Evolutionary conservation across 139 green algal genomes (phyloP), one percentile per base, ranked within the genome.

Genomic region (Desmodesmus armatus): DNA sequence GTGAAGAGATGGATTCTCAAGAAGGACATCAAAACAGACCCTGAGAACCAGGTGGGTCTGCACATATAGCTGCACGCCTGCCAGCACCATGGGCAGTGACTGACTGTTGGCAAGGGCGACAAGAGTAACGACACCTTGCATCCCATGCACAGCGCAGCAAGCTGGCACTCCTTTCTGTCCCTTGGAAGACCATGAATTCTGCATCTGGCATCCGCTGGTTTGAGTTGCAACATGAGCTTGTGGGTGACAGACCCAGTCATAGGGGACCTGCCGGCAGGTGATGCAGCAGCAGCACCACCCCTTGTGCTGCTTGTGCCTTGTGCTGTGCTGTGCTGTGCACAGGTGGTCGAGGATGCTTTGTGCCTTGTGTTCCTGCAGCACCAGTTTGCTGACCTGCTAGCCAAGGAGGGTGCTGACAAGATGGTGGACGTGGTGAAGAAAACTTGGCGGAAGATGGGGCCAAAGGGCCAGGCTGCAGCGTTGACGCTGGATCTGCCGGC

Each of bases 371-470:
- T 93, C 72, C 49, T 93, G 86, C 44, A 93, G 85, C 82, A 88
- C 44, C 90, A 93, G 84, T 91, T 92, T 40, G 65, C 84, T 3
- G 90, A 91, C 29, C 87, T 93, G 44, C 35, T 82, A 21, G 27
- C 51, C 15, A 91, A 93, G 72, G 78, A 87, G 55, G 80, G 67
- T 0, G 37, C 66, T 29, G 87, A 90, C 41, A 89, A 89, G 84
- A 93, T 93, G 86, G 82, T 93, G 37, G 84, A 91, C 86, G 91
- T 93, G 51, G 58, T 93, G 53, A 77, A 58, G 27, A 93, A 93
- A 86, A 88, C 82, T 35, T 91, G 83, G 87, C 66, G 49, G 21
- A 91, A 93, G 76, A 90, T 90, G 75, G 83, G 80, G 0, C 62
- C 84, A 49, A 62, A 84, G 9, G 89, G 85, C 31, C 74, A 78